Conservation (phyloP, 2,329 filamentous ascomycete genomes). For the Lecanicillium sp. region DNA sequence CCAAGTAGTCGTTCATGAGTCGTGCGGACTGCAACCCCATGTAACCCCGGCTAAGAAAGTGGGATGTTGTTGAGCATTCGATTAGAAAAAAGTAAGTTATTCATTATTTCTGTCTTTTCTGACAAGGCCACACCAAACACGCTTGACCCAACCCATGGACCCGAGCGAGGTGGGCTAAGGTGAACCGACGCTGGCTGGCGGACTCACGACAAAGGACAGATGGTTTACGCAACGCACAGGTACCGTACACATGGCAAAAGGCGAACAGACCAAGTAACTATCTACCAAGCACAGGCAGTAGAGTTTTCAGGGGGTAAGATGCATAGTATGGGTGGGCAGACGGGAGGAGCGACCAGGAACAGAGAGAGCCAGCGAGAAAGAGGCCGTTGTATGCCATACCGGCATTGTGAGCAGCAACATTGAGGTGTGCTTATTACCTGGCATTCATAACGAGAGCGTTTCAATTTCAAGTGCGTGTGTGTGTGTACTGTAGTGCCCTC, state of each 20-base stretch:
- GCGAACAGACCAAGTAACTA: background rate
- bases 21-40: background rate
- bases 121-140: background rate
- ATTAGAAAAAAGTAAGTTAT: too few relatives aligned
- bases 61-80: background rate
- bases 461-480: too few relatives aligned
- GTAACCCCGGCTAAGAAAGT: background rate
- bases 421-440: too few relatives aligned
- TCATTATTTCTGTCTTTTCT: background rate
- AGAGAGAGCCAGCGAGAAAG: too few relatives aligned
- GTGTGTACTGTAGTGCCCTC: too few relatives aligned
- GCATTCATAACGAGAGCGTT: too few relatives aligned
- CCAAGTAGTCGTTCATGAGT: slow-evolving; percentile 9
- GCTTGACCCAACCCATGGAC: too few relatives aligned
- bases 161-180: background rate
- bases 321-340: background rate
- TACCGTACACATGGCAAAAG: background rate
- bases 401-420: too few relatives aligned
- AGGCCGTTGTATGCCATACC: too few relatives aligned
- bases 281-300: too few relatives aligned
- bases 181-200: background rate
- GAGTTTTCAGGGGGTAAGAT: too few relatives aligned
- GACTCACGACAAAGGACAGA: background rate
- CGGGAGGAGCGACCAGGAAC: background rate
- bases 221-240: slow-evolving; percentile 3